Evolutionary conservation across 202 grass and related monocot species (phyloP), one percentile per base, ranked within the genome.

Genomic region (Dendrocalamus latiflorus): DNA sequence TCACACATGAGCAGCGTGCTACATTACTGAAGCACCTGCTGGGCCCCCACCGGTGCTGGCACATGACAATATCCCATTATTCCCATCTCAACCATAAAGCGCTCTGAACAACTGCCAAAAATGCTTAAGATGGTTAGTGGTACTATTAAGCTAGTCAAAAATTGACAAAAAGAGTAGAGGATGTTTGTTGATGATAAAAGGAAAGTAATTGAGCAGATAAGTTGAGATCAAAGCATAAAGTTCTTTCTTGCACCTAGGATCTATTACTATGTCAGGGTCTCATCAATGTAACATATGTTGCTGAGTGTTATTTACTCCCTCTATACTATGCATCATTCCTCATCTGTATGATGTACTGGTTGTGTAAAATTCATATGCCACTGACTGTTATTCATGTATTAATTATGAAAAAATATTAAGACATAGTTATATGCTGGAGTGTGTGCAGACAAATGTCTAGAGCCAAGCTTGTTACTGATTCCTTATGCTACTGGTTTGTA

Each of bases 151-250:
- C 30, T 74, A 15, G 50, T 74, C 0, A 56, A n/a, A 55, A 56
- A 12, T 57, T 39, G n/a, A 9, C 50, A 57, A 55, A 22, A 22
- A 24, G 71, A 74, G 34, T 16, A 17, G 15, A 43, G 1, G 41
- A 18, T 60, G 8, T 1, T 72, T n/a, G 22, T 70, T 47, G 25
- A 71, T 81, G 55, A 36, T 26, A 25, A 15, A 44, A 30, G 14
- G 44, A 78, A 78, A 78, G 54, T 16, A 55, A 42, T 55, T 9
- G 30, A 65, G 58, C 15, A 74, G 80, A 64, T 62, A 83, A 4
- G 22, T 18, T 57, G 77, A 42, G 15, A 54, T 66, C 11, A 65
- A 75, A 75, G 0, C 45, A 56, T 33, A 56, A 33, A 44, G 7
- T 83, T 75, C 70, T 45, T 65, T n/a, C 11, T 66, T 66, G 34